Conservation (phyloP, 106 monocot species). For the Phalaenopsis aphrodite region DNA sequence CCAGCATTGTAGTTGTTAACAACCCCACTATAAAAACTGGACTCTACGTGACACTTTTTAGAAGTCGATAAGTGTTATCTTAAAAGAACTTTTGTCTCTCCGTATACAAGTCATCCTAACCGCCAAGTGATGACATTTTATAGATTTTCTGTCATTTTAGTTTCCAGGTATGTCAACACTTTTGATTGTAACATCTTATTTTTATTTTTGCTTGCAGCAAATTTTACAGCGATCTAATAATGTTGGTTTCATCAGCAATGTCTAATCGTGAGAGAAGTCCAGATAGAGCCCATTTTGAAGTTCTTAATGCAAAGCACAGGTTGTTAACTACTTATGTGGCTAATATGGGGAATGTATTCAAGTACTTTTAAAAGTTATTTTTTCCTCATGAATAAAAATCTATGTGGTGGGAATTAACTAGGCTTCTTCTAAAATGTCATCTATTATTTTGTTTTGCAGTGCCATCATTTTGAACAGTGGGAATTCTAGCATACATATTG, state of each 20-base stretch:
- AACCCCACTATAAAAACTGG: too few relatives aligned
- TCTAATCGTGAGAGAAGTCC: slow-evolving; percentile 66
- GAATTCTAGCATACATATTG: slow-evolving; percentile 81
- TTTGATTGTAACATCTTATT: not conserved
- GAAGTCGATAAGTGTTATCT: too few relatives aligned
- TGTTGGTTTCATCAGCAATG: slow-evolving; percentile 77
- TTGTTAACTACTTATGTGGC: slow-evolving; percentile 10
- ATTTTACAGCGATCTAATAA: slow-evolving; percentile 75
- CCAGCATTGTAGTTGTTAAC: too few relatives aligned
- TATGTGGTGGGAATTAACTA: not conserved
- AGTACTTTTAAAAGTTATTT: not conserved
- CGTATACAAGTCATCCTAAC: too few relatives aligned
- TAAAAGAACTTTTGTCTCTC: too few relatives aligned
- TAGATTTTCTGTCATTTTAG: too few relatives aligned
- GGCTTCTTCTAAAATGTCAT: not conserved
- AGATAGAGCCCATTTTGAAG: slow-evolving; percentile 89
- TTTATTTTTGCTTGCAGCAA: slow-evolving; percentile 41
- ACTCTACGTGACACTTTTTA: too few relatives aligned
- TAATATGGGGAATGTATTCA: not conserved
- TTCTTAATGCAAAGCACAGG: slow-evolving; percentile 86
- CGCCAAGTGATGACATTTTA: too few relatives aligned
- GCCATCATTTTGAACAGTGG: slow-evolving; percentile 65
- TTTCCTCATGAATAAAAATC: not conserved
- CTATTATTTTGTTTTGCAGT: slow-evolving; percentile 32
- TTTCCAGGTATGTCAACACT: not conserved